These are phyloP conservation scores for Zygnema cylindricum DNA, from an alignment of 139 green algal species.

Conservation along the genomic window DNA sequence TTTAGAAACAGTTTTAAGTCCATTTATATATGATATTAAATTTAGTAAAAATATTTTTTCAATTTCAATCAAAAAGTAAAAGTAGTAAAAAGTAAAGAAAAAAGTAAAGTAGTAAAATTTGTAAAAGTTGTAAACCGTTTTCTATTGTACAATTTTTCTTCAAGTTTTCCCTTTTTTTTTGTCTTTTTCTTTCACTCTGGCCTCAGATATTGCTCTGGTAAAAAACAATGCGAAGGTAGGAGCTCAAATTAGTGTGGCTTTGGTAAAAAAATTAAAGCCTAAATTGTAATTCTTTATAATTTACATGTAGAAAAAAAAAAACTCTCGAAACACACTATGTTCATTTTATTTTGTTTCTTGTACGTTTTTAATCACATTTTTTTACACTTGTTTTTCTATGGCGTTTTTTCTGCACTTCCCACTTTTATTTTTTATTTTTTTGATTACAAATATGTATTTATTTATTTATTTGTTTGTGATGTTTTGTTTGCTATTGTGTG, in stretches of 20 bases:
- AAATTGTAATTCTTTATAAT: background rate
- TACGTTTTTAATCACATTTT: background rate
- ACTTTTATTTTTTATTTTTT: too few species aligned
- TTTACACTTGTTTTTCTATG: background rate
- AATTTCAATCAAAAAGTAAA: too few species aligned
- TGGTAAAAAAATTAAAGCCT: background rate
- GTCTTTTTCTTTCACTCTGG: background rate
- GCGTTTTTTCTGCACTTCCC: background rate
- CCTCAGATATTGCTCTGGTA: slow-evolving; percentile 82
- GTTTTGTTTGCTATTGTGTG: background rate
- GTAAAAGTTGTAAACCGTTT: too few species aligned
- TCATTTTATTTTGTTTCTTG: background rate
- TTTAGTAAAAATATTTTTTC: too few species aligned
- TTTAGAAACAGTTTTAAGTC: too few species aligned
- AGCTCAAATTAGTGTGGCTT: slow-evolving; percentile 72
- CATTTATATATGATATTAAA: too few species aligned
- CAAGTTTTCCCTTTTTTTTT: too few species aligned
- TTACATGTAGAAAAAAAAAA: background rate
- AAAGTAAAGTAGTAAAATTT: too few species aligned
- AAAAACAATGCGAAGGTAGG: slow-evolving; percentile 94
- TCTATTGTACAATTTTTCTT: too few species aligned
- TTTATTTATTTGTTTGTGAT: background rate
- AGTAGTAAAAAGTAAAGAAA: too few species aligned
- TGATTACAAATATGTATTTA: background rate
- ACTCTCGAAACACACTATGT: background rate